A percentile compares a stretch with the other conserved stretches of the same genome.
Conservation (phyloP, 495 filamentous ascomycete genomes). For the Penicillium malachiteum region DNA sequence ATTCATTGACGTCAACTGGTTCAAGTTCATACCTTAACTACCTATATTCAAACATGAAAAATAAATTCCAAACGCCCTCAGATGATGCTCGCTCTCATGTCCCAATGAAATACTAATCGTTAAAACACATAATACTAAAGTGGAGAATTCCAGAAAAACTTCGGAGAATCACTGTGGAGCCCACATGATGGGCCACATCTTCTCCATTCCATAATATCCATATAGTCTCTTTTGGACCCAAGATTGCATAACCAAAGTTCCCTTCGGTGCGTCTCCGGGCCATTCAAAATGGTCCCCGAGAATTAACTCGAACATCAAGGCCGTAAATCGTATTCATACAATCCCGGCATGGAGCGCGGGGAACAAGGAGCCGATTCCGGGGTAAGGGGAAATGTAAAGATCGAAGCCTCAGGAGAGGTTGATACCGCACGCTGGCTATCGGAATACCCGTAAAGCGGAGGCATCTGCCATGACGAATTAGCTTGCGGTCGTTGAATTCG, state of each 20-base stretch:
- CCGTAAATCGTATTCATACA: slow-evolving; percentile 29
- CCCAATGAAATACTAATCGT: not conserved
- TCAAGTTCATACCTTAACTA: too few relatives aligned
- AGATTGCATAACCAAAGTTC: not conserved
- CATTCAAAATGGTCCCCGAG: not conserved
- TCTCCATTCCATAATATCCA: too few relatives aligned
- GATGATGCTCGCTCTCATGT: slow-evolving; percentile 1
- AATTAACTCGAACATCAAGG: slow-evolving; percentile 5
- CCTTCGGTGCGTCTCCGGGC: not conserved
- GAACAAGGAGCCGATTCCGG: slow-evolving; percentile 39
- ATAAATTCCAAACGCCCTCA: not conserved
- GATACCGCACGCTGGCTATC: slow-evolving; percentile 67
- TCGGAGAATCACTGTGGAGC: not conserved
- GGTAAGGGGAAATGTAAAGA: slow-evolving; percentile 39
- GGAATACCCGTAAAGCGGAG: slow-evolving; percentile 78
- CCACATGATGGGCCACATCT: too few relatives aligned
- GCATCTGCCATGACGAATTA: slow-evolving; percentile 62
- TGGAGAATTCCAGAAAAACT: not conserved
- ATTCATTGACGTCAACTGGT: too few relatives aligned
- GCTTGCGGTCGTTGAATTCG: slow-evolving; percentile 32
- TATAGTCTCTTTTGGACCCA: not conserved
- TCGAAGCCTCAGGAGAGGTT: slow-evolving; percentile 36
- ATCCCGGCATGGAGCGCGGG: slow-evolving; percentile 27
- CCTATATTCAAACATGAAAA: not conserved
- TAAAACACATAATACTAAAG: not conserved